A percentile compares a stretch with the other conserved stretches of the same genome.
Conservation (phyloP, 306 rosid species). For the Arachis hypogaea region DNA sequence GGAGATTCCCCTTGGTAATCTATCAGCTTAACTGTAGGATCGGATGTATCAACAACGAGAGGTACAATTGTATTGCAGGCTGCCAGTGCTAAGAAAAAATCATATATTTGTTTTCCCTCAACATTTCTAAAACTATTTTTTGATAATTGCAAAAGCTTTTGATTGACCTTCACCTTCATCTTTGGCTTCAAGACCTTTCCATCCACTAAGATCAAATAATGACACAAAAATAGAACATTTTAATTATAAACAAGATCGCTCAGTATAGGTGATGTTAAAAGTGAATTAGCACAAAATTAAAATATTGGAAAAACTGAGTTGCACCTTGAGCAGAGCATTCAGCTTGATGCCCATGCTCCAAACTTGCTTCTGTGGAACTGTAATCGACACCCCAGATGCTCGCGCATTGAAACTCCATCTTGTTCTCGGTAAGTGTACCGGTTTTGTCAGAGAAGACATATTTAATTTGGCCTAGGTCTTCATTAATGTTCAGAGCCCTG, state of each 20-base stretch:
- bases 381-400: slow-evolving; percentile 90
- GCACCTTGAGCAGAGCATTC: slow-evolving; percentile 68
- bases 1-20: slow-evolving; percentile 99
- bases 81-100: slow-evolving; percentile 93
- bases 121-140: slow-evolving; percentile 48
- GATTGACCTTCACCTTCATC: slow-evolving; percentile 76
- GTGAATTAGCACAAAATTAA: slow-evolving; percentile 7
- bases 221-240: slow-evolving; percentile 33
- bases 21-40: slow-evolving; percentile 67
- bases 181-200: slow-evolving; percentile 73
- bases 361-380: slow-evolving; percentile 41
- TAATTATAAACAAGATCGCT: slow-evolving; percentile 14
- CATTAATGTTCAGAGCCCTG: slow-evolving; percentile 93
- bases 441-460: slow-evolving; percentile 96
- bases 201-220: slow-evolving; percentile 55
- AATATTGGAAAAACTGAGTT: slow-evolving; percentile 5
- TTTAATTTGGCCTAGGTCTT: slow-evolving; percentile 94
- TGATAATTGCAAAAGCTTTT: slow-evolving; percentile 59
- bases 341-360: slow-evolving; percentile 45
- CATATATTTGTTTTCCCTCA: slow-evolving; percentile 57
- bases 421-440: slow-evolving; percentile 96
- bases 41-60: slow-evolving; percentile 66
- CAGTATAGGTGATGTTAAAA: slow-evolving; percentile 1
- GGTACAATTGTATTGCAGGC: slow-evolving; percentile 98
- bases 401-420: slow-evolving; percentile 93